These are phyloP conservation scores for Zygnema circumcarinatum DNA, from an alignment of 139 green algal species.

Conservation along the genomic window DNA sequence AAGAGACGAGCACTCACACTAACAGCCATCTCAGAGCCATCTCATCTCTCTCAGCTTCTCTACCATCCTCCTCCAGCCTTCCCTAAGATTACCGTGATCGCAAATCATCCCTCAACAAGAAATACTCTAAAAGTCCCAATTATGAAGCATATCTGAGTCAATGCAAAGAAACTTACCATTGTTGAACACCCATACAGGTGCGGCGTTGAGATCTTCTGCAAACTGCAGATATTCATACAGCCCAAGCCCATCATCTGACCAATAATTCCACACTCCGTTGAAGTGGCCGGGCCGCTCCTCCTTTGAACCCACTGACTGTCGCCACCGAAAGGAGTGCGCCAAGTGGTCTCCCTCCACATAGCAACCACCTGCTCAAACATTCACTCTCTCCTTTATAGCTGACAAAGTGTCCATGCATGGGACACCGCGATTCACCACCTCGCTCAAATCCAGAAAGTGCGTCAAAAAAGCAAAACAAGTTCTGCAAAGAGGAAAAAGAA, in stretches of 20 bases:
- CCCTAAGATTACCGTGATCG: no score
- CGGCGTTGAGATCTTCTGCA: slow-evolving; percentile 67
- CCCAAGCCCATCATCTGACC: slow-evolving; percentile 73
- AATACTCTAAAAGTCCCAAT: no score
- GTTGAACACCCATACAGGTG: slow-evolving; percentile 75
- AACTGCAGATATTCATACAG: slow-evolving; percentile 78
- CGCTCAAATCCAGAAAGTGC: slow-evolving; percentile 10
- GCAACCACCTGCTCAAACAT: slow-evolving; percentile 73
- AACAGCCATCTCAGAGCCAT: no score
- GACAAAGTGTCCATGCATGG: no score
- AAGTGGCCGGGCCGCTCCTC: slow-evolving; percentile 69
- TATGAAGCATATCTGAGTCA: no score
- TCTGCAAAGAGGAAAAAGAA: no score
- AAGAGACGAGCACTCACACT: no score
- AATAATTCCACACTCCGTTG: slow-evolving; percentile 76
- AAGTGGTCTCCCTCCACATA: slow-evolving; percentile 72
- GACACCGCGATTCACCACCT: no score
- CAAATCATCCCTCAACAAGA: no score
- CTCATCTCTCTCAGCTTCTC: no score
- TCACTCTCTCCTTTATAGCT: background rate
- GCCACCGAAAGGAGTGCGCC: slow-evolving; percentile 69
- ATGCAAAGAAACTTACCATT: slow-evolving; percentile 55
- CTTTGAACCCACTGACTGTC: slow-evolving; percentile 59
- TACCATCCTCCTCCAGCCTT: no score
- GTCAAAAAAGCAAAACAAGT: slow-evolving; percentile 24